Base-by-base conservation (phyloP, 2,329 filamentous ascomycete genomes). In the Fusarium veterinarium region DNA sequence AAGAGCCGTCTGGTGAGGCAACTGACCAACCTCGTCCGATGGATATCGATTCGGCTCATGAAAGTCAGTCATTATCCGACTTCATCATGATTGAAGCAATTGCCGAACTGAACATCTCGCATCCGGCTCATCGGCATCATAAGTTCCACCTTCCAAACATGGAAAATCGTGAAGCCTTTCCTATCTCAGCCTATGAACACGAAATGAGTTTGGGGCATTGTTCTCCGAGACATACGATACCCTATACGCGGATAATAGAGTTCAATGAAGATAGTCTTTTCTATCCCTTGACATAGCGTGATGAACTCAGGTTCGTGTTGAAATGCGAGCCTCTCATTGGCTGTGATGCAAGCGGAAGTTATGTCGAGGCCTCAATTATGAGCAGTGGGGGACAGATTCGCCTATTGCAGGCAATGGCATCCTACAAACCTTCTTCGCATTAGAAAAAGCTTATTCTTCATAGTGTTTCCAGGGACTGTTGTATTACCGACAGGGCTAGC, bases 131-230 rank as follows among this genome's bases (percentile, higher is more conserved):
- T 28, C 57, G 57, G 57, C 45, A 60, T 17, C 25, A 13, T 3
- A 11, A 23, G 19, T 8, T 35, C n/a, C 17, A 35, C 23, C 9
- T 35, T 17, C 23, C n/a, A 10, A 20, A 12, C 11, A 7, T 52
- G 11, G 23, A 20, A 2, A 6, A 9, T 37, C 28, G 20, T 56
- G 38, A 44, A 33, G 16, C 8, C 6, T 5, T 31, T 13, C 16
- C 10, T 5, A 16, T 31, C 20, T 11, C 4, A 23, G 13, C 41
- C 20, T 46, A 23, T 48, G 8, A 58, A 7, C 10, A 8, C 31
- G 3, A 3, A 13, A 1, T 16, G 7, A 4, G 6, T 17, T 41
- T 16, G 3, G 8, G 4, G 8, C 4, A 7, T 10, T 7, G 11
- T 13, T 30, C 1, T 11, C 14, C 11, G 28, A 30, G 37, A 14